These are phyloP conservation scores for Talaromyces stipitatus DNA, from an alignment of 495 filamentous ascomycete species.

Conservation along the genomic window DNA sequence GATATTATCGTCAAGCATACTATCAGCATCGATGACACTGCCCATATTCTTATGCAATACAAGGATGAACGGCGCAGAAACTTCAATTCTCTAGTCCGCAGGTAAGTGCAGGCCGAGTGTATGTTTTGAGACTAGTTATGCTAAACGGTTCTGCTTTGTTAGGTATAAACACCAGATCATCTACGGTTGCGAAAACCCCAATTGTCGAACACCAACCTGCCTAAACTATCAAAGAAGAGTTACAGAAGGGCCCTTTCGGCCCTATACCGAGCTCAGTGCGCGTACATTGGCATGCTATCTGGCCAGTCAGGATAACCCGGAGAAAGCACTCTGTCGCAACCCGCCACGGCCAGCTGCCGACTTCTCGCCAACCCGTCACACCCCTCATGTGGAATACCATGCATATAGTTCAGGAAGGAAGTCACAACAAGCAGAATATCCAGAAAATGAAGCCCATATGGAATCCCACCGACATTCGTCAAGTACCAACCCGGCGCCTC, in stretches of 20 bases:
- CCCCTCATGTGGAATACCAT: background rate
- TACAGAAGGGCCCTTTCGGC: constrained; percentile 60
- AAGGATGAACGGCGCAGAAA: constrained; percentile 42
- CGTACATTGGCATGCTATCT: constrained; percentile 72
- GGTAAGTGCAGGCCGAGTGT: constrained; percentile 23
- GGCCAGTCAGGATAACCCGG: constrained; percentile 71
- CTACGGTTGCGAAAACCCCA: constrained; percentile 64
- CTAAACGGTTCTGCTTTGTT: constrained; percentile 12
- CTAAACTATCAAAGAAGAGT: constrained; percentile 65
- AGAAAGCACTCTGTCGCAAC: constrained; percentile 62
- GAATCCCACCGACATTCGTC: background rate
- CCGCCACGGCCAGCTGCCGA: constrained; percentile 27
- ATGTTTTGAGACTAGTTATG: background rate
- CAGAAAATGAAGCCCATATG: background rate
- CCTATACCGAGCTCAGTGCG: constrained; percentile 62
- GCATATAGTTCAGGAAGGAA: constrained; percentile 3
- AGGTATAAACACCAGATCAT: constrained; percentile 82
- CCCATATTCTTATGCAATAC: constrained; percentile 38
- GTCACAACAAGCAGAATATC: background rate
- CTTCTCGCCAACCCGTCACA: constrained; percentile 17
- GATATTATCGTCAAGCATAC: constrained; percentile 42
- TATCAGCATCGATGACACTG: constrained; percentile 37
- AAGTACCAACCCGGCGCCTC: background rate
- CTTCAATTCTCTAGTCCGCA: constrained; percentile 46
- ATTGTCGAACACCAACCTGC: constrained; percentile 71